Evolutionary conservation across 2,329 filamentous ascomycete species (phyloP).

Genomic region (Aspergillus flavus): DNA sequence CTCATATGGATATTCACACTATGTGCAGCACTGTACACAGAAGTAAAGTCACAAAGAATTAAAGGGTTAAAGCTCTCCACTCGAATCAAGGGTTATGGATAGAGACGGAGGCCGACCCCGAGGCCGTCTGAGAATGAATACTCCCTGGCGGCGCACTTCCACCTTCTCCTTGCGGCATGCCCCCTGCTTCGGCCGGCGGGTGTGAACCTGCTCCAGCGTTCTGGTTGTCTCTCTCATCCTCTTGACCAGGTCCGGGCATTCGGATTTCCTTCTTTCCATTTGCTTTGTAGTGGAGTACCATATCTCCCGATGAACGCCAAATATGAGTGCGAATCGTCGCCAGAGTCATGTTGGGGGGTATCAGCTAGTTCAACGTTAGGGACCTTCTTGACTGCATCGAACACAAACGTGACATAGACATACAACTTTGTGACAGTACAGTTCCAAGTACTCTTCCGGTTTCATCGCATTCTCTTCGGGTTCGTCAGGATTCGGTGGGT

Average conservation of each 20-base stretch:
- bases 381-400: neutral
- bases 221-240: conserved; percentile 20
- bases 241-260: conserved; percentile 24
- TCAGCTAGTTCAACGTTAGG: conserved; percentile 30
- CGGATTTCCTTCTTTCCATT: conserved; percentile 73
- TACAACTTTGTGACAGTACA: conserved; percentile 93
- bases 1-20: neutral
- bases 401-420: conserved; percentile 54
- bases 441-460: conserved; percentile 90
- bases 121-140: conserved; percentile 35
- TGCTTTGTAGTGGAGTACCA: conserved; percentile 85
- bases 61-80: neutral
- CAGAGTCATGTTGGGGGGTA: conserved; percentile 86
- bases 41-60: conserved; percentile 11
- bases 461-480: conserved; percentile 63
- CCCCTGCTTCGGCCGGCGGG: conserved; percentile 9
- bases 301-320: conserved; percentile 94
- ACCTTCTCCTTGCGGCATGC: conserved; percentile 24
- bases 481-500: conserved; percentile 64
- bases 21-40: conserved; percentile 5
- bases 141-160: conserved; percentile 28
- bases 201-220: conserved; percentile 12
- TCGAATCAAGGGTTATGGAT: conserved; percentile 19
- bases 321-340: conserved; percentile 88
- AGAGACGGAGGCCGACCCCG: conserved; percentile 29